Percentiles rank a stretch among this genome's conserved stretches.
Evolutionary conservation across 2,329 filamentous ascomycete genomes (phyloP).

Genomic region (Xylariaceae sp.): DNA sequence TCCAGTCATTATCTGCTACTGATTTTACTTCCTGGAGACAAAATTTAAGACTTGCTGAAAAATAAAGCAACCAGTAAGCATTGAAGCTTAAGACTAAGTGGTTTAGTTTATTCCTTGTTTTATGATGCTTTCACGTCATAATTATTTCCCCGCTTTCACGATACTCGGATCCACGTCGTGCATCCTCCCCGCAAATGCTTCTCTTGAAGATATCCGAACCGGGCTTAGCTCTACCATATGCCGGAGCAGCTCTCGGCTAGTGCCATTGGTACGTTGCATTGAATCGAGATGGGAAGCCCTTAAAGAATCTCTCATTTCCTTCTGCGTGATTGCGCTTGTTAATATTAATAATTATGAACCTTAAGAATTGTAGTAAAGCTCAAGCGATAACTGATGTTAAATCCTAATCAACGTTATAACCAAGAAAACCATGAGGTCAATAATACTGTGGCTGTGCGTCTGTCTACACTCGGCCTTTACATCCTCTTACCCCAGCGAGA

Average conservation of each 20-base stretch:
- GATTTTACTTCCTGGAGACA: no score
- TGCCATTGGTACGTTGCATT: background rate
- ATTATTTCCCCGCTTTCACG: background rate
- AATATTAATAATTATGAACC: no score
- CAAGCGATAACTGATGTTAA: background rate
- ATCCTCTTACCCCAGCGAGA: background rate
- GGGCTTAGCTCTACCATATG: background rate
- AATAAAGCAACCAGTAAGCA: no score
- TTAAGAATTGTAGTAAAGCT: background rate
- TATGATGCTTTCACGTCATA: no score
- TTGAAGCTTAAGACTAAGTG: no score
- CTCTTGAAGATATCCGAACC: background rate
- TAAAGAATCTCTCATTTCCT: background rate
- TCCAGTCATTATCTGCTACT: no score
- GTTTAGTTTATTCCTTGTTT: no score
- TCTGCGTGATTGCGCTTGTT: background rate
- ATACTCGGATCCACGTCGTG: background rate
- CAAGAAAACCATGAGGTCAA: slow-evolving; percentile 12
- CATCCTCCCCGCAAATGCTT: background rate
- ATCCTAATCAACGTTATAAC: background rate
- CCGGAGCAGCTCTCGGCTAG: background rate
- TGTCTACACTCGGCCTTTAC: slow-evolving; percentile 6
- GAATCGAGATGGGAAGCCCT: background rate
- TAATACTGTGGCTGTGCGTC: slow-evolving; percentile 13
- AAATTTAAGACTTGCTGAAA: no score